A percentile compares a stretch with the other conserved stretches of the same genome.
Conservation (phyloP, 495 filamentous ascomycete genomes). For the Penicillium odoratum region DNA sequence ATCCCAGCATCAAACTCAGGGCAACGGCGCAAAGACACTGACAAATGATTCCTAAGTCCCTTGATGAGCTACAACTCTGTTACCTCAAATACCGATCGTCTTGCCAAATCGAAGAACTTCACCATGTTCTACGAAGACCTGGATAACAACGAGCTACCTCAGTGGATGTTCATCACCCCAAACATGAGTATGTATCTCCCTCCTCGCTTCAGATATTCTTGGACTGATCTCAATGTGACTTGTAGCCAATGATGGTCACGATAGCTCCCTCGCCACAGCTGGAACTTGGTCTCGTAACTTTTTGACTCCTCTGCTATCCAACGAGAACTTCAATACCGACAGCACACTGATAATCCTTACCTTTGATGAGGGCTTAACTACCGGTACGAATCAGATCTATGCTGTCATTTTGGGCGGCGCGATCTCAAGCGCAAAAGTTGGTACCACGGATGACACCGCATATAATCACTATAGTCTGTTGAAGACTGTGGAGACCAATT, state of each 20-base stretch:
- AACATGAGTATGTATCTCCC: slow-evolving; percentile 4
- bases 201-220: neutral
- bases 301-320: slow-evolving; percentile 12
- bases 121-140: slow-evolving; percentile 15
- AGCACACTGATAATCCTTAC: slow-evolving; percentile 14
- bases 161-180: slow-evolving; percentile 11
- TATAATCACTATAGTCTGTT: slow-evolving; percentile 15
- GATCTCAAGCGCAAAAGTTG: slow-evolving; percentile 5
- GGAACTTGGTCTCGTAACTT: slow-evolving; percentile 12
- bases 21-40: neutral
- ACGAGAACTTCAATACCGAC: slow-evolving; percentile 12
- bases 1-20: neutral
- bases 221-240: neutral
- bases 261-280: slow-evolving; percentile 10
- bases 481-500: slow-evolving; percentile 14
- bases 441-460: slow-evolving; percentile 9
- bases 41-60: neutral
- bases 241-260: slow-evolving; percentile 15
- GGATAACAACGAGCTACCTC: slow-evolving; percentile 13
- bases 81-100: slow-evolving; percentile 7
- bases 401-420: slow-evolving; percentile 13
- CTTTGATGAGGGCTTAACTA: slow-evolving; percentile 11
- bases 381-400: slow-evolving; percentile 7
- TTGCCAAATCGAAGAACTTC: slow-evolving; percentile 14
- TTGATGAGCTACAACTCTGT: slow-evolving; percentile 15